Evolutionary conservation across 129 eudicot species (phyloP), one percentile per base, ranked within the genome.

Genomic region (Flaveria sonorensis): DNA sequence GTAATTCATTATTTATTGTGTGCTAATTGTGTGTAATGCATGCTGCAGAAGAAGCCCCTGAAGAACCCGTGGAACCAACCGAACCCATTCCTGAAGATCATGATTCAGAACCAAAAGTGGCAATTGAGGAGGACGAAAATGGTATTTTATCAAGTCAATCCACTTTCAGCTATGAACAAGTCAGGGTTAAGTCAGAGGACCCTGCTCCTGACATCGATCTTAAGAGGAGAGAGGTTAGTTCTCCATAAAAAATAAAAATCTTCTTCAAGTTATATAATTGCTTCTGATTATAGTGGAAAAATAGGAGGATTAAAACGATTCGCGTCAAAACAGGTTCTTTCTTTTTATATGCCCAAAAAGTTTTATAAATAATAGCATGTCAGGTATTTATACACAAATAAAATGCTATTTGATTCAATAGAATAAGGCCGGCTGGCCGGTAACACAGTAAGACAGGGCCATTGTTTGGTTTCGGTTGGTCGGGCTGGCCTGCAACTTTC

Each of bases 191-290:
- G 79, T 92, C 97, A 16, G 91, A 89, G 11, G 86, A 92, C 73
- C 92, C 97, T 10, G 88, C 85, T 59, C 86, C 89, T 11, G 93
- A 92, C 70, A 92, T 92, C 23, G 97, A 92, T 75, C 88, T 88
- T 39, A 88, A 92, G 70, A 87, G 91, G 18, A 89, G 97, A 88
- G 97, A 92, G 97, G 97, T 92, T 79, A 61, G 88, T 63, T 19
- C 45, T 24, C 48, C 48, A 10, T n/a, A n/a, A n/a, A 3, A 9
- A 46, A 24, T 28, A 24, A 24, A 47, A n/a, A 20, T 13, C 40
- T 15, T 55, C 43, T 15, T 55, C 43, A 24, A 15, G 7, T 64
- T 63, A 12, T 28, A 60, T 16, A 28, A 0, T 43, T 53, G 62
- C 10, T 15, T 32, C 76, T 10, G 16, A 55, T 18, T 32, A 30